Conservation (phyloP, 805 yeast species). For the Jamesozyma rosinii region DNA sequence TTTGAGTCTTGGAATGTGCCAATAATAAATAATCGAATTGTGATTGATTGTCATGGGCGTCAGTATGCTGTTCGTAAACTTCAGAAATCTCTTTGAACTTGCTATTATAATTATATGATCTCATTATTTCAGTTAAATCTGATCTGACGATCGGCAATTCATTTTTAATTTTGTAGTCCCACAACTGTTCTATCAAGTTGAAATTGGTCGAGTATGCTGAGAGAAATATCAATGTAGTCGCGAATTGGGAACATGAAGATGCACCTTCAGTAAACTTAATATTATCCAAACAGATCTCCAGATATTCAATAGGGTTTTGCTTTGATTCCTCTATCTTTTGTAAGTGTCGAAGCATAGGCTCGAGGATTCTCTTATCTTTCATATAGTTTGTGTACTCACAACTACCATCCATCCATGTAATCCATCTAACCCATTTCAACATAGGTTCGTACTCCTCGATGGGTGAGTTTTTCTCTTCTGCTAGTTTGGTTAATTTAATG, state of each 20-base stretch:
- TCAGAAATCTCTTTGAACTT: slow-evolving; percentile 22
- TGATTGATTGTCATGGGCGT: slow-evolving; percentile 35
- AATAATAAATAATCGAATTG: slow-evolving; percentile 43
- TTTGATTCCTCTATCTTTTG: slow-evolving; percentile 9
- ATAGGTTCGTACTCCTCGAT: slow-evolving; percentile 7
- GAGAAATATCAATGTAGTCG: slow-evolving; percentile 23
- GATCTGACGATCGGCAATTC: slow-evolving; percentile 11
- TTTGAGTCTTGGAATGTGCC: slow-evolving; percentile 35
- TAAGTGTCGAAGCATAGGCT: slow-evolving; percentile 6
- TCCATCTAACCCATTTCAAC: slow-evolving; percentile 21
- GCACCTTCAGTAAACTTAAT: slow-evolving; percentile 11
- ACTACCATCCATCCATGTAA: slow-evolving; percentile 19
- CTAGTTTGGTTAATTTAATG: slow-evolving; percentile 5
- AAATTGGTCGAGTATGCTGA: slow-evolving; percentile 11
- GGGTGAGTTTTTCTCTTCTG: neutral
- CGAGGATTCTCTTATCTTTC: slow-evolving; percentile 12
- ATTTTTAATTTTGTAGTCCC: slow-evolving; percentile 27
- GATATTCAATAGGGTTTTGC: neutral
- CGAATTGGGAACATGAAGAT: slow-evolving; percentile 20
- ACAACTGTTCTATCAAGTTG: slow-evolving; percentile 17
- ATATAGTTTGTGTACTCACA: slow-evolving; percentile 20
- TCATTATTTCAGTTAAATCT: slow-evolving; percentile 22
- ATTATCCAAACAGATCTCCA: neutral
- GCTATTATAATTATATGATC: slow-evolving; percentile 15
- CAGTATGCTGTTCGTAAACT: slow-evolving; percentile 32